Conservation (phyloP, 129 eudicot species). For the Scalesia atractyloides region DNA sequence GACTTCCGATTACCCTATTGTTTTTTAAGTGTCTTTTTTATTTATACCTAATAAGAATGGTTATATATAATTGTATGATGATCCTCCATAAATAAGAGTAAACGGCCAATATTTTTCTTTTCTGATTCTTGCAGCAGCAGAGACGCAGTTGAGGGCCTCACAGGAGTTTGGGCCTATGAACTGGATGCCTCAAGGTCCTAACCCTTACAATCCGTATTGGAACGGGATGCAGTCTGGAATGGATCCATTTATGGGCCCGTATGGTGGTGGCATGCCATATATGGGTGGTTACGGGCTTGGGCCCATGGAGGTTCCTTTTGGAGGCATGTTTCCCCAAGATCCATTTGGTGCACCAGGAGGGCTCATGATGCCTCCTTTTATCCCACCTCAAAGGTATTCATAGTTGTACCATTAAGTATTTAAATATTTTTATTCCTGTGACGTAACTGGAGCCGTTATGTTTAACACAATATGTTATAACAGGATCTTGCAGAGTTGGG, state of each 20-base stretch:
- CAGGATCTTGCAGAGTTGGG: conserved; percentile 87
- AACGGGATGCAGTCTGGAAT: conserved; percentile 72
- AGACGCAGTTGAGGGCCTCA: conserved; percentile 83
- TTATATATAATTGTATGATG: not conserved
- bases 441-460: not conserved
- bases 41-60: not conserved
- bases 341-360: conserved; percentile 78
- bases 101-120: conserved; percentile 4
- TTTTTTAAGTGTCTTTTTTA: not conserved
- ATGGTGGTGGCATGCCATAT: conserved; percentile 60
- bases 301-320: conserved; percentile 78
- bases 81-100: not conserved
- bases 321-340: conserved; percentile 71
- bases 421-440: not conserved
- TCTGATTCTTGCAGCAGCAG: conserved; percentile 52
- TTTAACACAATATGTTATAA: not conserved
- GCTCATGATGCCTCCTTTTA: conserved; percentile 69
- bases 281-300: conserved; percentile 69
- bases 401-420: not conserved
- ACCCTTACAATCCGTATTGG: conserved; percentile 72
- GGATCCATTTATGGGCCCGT: conserved; percentile 66
- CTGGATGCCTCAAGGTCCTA: conserved; percentile 83
- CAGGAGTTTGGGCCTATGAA: conserved; percentile 71
- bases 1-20: not conserved
- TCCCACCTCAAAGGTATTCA: conserved; percentile 78